A percentile compares a stretch with the other conserved stretches of the same genome.
phyloP scores from a whole-genome alignment of 495 filamentous ascomycete species.

The Lasiosphaeria hispida region DNA sequence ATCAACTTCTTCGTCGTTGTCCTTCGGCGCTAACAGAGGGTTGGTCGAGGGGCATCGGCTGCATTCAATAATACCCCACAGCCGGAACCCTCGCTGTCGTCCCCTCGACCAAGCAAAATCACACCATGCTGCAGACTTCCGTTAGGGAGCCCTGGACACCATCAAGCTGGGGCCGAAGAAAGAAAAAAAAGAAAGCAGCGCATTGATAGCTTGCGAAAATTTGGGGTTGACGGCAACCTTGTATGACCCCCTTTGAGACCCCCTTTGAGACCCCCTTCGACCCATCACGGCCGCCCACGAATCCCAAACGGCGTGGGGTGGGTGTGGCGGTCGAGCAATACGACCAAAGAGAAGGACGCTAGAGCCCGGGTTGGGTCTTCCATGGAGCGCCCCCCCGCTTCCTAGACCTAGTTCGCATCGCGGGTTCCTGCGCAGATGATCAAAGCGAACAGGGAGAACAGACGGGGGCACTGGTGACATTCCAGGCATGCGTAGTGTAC shows the following conservation, averaged over 20 bases:
- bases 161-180: no score
- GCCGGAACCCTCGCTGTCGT: no score
- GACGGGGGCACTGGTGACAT: slow-evolving; percentile 18
- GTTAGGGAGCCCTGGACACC: background rate
- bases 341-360: background rate
- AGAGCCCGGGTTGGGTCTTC: background rate
- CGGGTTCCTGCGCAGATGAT: slow-evolving; percentile 38
- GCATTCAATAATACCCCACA: no score
- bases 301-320: background rate
- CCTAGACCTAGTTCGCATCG: slow-evolving; percentile 18
- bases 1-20: no score
- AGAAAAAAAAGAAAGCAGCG: background rate
- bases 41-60: no score
- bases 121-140: slow-evolving; percentile 1
- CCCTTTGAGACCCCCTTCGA: background rate
- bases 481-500: slow-evolving; percentile 16
- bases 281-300: slow-evolving; percentile 18
- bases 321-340: background rate
- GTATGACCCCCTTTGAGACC: background rate
- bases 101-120: background rate
- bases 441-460: slow-evolving; percentile 2
- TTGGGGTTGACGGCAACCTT: no score
- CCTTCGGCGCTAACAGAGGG: no score
- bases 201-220: background rate
- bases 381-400: background rate